phyloP scores from a whole-genome alignment of 73 alveolate species.

The Breviolum minutum region DNA sequence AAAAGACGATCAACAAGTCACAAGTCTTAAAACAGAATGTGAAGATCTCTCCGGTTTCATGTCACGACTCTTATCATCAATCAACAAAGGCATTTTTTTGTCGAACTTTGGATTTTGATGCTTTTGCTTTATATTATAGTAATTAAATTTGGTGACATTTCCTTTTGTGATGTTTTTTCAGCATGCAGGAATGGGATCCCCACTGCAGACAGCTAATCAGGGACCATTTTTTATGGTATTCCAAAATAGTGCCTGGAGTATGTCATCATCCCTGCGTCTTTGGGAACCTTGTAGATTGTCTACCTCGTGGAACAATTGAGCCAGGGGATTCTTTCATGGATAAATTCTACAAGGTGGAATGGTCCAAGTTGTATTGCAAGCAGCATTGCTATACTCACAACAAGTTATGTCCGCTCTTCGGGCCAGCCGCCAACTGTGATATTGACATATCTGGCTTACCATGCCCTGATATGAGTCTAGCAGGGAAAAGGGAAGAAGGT shows the following conservation, averaged over 20 bases:
- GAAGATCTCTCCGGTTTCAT: background rate
- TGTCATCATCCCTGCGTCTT: background rate
- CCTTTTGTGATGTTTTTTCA: background rate
- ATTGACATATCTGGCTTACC: constrained; percentile 9
- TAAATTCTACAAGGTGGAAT: background rate
- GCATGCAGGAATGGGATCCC: background rate
- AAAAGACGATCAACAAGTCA: background rate
- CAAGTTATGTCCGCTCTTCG: background rate
- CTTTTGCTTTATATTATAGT: background rate
- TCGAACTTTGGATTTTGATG: no score
- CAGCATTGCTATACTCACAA: constrained; percentile 11
- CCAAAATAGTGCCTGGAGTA: no score
- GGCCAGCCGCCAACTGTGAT: background rate
- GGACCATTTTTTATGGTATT: constrained; percentile 16
- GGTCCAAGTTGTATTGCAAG: background rate
- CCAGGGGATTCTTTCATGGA: background rate
- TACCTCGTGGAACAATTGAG: background rate
- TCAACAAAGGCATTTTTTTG: background rate
- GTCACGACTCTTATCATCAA: background rate
- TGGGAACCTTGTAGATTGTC: background rate
- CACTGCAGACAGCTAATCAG: background rate
- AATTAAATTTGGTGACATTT: background rate
- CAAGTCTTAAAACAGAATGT: background rate
- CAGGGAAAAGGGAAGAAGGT: constrained; percentile 1
- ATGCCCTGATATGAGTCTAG: background rate